Evolutionary conservation across 257 asterid species (phyloP).

Genomic region (Capsicum rhomboideum): DNA sequence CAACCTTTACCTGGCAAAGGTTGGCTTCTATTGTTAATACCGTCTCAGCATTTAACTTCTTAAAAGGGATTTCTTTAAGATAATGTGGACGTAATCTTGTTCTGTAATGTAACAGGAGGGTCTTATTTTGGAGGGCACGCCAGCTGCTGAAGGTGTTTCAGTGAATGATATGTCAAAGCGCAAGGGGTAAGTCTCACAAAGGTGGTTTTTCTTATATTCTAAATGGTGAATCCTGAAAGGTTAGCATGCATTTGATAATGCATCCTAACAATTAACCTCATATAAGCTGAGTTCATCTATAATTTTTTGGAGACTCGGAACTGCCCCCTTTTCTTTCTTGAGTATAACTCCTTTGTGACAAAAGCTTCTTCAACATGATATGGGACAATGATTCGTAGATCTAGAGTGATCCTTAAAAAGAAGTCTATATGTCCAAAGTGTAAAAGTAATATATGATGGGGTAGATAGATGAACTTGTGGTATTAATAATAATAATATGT

Average conservation of each 20-base stretch:
- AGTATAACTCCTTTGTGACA: not conserved
- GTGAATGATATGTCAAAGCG: constrained; percentile 76
- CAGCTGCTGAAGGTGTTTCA: constrained; percentile 96
- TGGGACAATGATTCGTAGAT: not conserved
- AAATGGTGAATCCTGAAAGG: not conserved
- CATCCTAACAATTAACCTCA: not conserved
- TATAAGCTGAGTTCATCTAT: not conserved
- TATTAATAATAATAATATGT: not conserved
- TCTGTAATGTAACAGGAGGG: constrained; percentile 63
- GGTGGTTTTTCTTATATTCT: not conserved
- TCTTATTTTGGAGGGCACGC: constrained; percentile 65
- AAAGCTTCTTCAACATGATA: not conserved
- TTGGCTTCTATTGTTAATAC: constrained; percentile 14
- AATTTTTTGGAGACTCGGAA: not conserved
- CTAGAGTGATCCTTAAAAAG: not conserved
- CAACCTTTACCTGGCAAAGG: constrained; percentile 90
- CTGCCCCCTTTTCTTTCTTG: not conserved
- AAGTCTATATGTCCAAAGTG: not conserved
- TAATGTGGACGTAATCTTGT: constrained; percentile 7
- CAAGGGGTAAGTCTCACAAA: constrained; percentile 46
- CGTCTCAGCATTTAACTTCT: not conserved
- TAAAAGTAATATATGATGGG: not conserved
- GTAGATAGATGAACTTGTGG: not conserved
- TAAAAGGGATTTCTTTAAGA: not conserved
- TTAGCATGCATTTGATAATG: not conserved